Evolutionary conservation across 306 rosid species (phyloP).

Genomic region (Parietaria judaica): DNA sequence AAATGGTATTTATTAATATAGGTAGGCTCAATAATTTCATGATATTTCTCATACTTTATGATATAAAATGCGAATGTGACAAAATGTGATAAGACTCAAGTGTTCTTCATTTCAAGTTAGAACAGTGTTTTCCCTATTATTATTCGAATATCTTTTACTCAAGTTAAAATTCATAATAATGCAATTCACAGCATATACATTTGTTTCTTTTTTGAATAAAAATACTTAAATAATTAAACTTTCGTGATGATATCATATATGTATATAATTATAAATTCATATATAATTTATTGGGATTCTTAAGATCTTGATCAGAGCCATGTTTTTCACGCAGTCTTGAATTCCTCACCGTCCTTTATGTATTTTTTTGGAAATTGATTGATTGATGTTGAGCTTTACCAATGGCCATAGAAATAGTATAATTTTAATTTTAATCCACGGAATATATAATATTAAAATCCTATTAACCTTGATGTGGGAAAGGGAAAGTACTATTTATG

Average conservation of each 20-base stretch:
- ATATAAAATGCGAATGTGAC: slow-evolving; percentile 6
- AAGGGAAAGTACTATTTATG: not conserved
- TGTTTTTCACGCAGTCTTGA: slow-evolving; percentile 6
- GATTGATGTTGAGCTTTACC: not conserved
- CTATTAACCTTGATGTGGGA: not conserved
- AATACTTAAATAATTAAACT: no score
- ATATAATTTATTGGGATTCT: not conserved
- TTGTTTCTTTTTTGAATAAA: no score
- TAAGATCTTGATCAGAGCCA: not conserved
- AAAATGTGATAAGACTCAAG: not conserved
- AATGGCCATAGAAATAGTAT: not conserved
- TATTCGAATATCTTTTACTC: no score
- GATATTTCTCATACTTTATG: not conserved
- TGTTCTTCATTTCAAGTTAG: no score
- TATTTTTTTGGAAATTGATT: not conserved
- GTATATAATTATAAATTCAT: not conserved
- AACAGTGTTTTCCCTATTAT: no score
- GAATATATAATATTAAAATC: not conserved
- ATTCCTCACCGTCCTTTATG: not conserved
- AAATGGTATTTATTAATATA: not conserved
- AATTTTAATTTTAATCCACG: not conserved
- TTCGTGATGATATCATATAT: not conserved
- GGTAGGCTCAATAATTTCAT: slow-evolving; percentile 37
- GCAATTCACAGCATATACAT: no score
- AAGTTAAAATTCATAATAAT: no score